Evolutionary conservation across 768 basidiomycete genomes (phyloP).

Genomic region (Basidioascus undulatus): DNA sequence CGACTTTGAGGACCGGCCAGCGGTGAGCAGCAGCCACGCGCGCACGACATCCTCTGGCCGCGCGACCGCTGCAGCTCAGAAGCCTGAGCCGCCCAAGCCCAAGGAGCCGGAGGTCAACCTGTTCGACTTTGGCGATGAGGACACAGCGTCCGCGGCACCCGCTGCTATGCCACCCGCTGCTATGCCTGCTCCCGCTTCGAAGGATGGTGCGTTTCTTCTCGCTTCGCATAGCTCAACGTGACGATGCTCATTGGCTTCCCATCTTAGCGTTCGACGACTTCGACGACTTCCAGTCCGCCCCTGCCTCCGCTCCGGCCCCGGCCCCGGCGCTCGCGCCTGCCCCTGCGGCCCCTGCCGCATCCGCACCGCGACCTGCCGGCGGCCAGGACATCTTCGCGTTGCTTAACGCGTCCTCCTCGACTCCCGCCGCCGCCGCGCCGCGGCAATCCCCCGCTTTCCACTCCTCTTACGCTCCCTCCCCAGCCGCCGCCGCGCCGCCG

Average conservation of each 20-base stretch:
- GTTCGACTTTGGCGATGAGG: slow-evolving; percentile 55
- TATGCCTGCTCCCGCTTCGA: slow-evolving; percentile 5
- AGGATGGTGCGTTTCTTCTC: slow-evolving; percentile 13
- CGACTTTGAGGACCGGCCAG: slow-evolving; percentile 40
- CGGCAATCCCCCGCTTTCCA: too few species aligned
- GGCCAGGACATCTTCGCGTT: too few species aligned
- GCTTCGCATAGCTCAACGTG: neutral
- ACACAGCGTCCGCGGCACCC: slow-evolving; percentile 20
- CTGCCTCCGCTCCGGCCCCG: slow-evolving; percentile 7
- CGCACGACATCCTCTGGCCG: slow-evolving; percentile 22
- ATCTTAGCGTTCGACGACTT: slow-evolving; percentile 18
- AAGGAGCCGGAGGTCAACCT: slow-evolving; percentile 41
- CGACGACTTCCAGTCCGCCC: slow-evolving; percentile 23
- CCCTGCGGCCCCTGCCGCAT: too few species aligned
- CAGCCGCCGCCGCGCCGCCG: too few species aligned
- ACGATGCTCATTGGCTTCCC: neutral
- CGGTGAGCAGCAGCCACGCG: slow-evolving; percentile 13
- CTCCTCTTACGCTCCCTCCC: too few species aligned
- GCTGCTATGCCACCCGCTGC: slow-evolving; percentile 15
- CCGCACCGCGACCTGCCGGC: too few species aligned
- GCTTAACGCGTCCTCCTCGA: too few species aligned
- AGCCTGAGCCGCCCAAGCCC: slow-evolving; percentile 15
- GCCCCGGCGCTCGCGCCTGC: too few species aligned
- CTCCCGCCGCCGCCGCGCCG: too few species aligned
- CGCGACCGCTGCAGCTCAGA: slow-evolving; percentile 8